A percentile compares a stretch with the other conserved stretches of the same genome.
phyloP scores from a whole-genome alignment of 2,329 filamentous ascomycete species.

The Gnomoniopsis smithogilvyi region DNA sequence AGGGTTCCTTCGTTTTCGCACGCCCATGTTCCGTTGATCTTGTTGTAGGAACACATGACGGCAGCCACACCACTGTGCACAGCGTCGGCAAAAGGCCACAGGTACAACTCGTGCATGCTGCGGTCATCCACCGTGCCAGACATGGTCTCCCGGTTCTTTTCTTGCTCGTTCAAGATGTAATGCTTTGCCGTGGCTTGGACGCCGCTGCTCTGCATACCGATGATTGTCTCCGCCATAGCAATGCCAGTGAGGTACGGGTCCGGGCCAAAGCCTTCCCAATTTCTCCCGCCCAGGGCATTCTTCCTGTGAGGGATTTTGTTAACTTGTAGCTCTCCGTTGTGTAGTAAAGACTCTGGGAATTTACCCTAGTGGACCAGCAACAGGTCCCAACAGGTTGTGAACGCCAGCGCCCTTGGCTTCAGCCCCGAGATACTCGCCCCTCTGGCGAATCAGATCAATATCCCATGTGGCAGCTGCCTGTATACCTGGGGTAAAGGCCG shows the following conservation, averaged over 20 bases:
- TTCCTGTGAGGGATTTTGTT: conserved; percentile 32
- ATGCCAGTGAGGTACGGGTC: conserved; percentile 72
- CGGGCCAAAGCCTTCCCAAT: conserved; percentile 80
- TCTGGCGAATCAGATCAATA: conserved; percentile 65
- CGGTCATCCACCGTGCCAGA: conserved; percentile 61
- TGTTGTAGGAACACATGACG: conserved; percentile 73
- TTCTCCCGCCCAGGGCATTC: conserved; percentile 69
- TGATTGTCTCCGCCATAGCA: conserved; percentile 58
- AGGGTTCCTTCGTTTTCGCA: conserved; percentile 62
- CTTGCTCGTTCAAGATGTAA: conserved; percentile 69
- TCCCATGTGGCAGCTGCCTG: conserved; percentile 81
- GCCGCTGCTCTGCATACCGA: conserved; percentile 50
- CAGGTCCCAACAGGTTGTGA: conserved; percentile 72
- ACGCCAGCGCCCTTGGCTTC: conserved; percentile 70
- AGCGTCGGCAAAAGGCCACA: conserved; percentile 68
- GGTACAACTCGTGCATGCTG: conserved; percentile 64
- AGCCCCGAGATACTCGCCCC: conserved; percentile 65
- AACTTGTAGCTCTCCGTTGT: too few relatives aligned
- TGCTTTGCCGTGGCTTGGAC: conserved; percentile 56
- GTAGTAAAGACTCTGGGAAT: too few relatives aligned
- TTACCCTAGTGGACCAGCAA: conserved; percentile 67
- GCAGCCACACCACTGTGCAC: conserved; percentile 62
- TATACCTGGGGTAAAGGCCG: conserved; percentile 76
- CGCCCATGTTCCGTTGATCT: conserved; percentile 65
- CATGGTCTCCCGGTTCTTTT: conserved; percentile 52